Base-by-base conservation (phyloP, 345 rosid species). In the Gossypium ekmanianum region DNA sequence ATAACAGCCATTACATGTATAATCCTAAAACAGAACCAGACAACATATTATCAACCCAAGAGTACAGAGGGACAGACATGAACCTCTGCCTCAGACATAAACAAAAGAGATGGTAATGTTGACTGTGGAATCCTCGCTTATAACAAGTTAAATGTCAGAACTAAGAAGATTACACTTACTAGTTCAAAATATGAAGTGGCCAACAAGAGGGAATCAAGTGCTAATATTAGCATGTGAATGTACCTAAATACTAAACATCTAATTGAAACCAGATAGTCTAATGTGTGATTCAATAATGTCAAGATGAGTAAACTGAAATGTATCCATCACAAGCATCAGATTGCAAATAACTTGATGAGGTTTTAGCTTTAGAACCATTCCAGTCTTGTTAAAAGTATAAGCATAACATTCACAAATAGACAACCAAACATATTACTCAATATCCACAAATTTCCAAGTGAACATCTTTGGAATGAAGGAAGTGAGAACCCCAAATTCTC, bases 11-110 rank as follows among this genome's bases (percentile, higher is more conserved):
- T 71, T 55, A 41, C 20, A 55, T 29, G 61, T 55, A 54, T 61
- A 51, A 27, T 24, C 47, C 59, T 34, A 50, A 50, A 55, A 57
- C 22, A 71, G 64, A 71, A 41, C 64, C 50, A 7, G 64, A 18
- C 17, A 41, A 12, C 12, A 20, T 18, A 55, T 11, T 55, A 52
- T 29, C 73, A 70, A 70, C 73, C 73, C 61, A 70, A 17, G 16
- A 29, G 12, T 26, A n/a, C 11, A 17, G 45, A 22, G 72, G 43
- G 56, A 70, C 2, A 52, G 61, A 27, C 61, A 34, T 51, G 41
- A 39, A 3, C 26, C 2, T 4, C 14, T 39, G 48, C 11, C 14
- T n/a, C 14, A 11, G 18, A 29, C 20, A 63, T 9, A 64, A 26
- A 64, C 3, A n/a, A 67, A 47, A 45, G 3, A 22, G 18, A 22